Evolutionary conservation across 73 alveolate species (phyloP).

Genomic region (Paramecium pentaurelia): DNA sequence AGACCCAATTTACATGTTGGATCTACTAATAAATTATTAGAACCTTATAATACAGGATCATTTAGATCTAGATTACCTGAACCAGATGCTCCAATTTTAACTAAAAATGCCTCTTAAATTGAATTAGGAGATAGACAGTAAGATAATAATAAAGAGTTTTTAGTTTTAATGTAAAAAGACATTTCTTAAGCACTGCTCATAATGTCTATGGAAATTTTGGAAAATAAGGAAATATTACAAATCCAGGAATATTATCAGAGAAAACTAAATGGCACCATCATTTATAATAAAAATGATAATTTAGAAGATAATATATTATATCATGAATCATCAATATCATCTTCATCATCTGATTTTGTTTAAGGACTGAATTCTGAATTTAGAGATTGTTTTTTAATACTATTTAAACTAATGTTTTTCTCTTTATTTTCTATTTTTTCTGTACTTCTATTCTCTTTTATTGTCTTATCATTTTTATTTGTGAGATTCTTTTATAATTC

Average conservation of each 20-base stretch:
- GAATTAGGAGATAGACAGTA: constrained; percentile 65
- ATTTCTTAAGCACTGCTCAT: constrained; percentile 52
- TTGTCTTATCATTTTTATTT: neutral
- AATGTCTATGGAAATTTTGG: constrained; percentile 66
- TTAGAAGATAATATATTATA: neutral
- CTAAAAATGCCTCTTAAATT: constrained; percentile 57
- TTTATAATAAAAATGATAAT: constrained; percentile 49
- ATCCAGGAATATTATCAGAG: constrained; percentile 61
- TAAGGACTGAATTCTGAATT: neutral
- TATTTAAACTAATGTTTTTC: neutral
- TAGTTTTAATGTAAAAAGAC: constrained; percentile 58
- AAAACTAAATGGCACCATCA: constrained; percentile 66
- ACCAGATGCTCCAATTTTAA: constrained; percentile 58
- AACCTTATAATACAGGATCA: constrained; percentile 51
- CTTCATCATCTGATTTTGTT: neutral
- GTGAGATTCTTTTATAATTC: neutral
- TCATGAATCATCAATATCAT: neutral
- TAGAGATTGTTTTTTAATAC: neutral
- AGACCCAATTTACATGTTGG: constrained; percentile 61
- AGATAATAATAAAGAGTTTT: neutral
- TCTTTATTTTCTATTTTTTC: neutral
- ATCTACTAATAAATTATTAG: constrained; percentile 33
- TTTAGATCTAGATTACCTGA: constrained; percentile 62
- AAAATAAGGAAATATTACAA: constrained; percentile 46
- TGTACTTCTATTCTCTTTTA: neutral